Conservation (phyloP, 345 rosid genomes). For the Murraya koenigii region DNA sequence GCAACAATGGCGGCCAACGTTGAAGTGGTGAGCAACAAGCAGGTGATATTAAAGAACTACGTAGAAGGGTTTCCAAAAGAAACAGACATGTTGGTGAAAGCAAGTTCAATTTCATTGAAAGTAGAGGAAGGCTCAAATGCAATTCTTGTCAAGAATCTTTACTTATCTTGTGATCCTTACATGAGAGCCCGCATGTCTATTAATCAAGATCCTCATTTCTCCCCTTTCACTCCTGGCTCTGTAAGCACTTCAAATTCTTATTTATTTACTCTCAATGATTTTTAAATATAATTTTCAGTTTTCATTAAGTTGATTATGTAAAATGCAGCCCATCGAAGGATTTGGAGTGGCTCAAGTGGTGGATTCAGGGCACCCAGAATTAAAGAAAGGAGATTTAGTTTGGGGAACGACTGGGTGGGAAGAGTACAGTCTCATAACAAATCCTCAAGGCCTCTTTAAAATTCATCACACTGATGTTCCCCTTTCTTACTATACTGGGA, state of each 20-base stretch:
- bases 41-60: slow-evolving; percentile 31
- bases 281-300: not conserved
- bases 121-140: slow-evolving; percentile 21
- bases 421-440: slow-evolving; percentile 22
- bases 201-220: not conserved
- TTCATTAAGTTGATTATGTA: not conserved
- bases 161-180: slow-evolving; percentile 39
- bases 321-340: not conserved
- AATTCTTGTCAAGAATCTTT: slow-evolving; percentile 36
- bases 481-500: slow-evolving; percentile 32
- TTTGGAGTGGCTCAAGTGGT: slow-evolving; percentile 27
- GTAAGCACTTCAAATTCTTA: not conserved
- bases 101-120: slow-evolving; percentile 2
- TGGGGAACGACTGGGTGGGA: slow-evolving; percentile 32
- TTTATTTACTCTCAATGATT: not conserved
- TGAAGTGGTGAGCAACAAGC: slow-evolving; percentile 31
- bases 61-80: slow-evolving; percentile 26
- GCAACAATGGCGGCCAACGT: not conserved
- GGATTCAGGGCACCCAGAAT: slow-evolving; percentile 25
- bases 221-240: slow-evolving; percentile 12
- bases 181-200: slow-evolving; percentile 12
- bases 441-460: slow-evolving; percentile 15
- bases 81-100: slow-evolving; percentile 19
- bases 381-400: slow-evolving; percentile 24
- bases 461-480: slow-evolving; percentile 27